Percentiles rank a stretch among this genome's conserved stretches.
These are phyloP conservation scores for Barbarea vulgaris DNA, from an alignment of 345 rosid species.

Conservation along the genomic window DNA sequence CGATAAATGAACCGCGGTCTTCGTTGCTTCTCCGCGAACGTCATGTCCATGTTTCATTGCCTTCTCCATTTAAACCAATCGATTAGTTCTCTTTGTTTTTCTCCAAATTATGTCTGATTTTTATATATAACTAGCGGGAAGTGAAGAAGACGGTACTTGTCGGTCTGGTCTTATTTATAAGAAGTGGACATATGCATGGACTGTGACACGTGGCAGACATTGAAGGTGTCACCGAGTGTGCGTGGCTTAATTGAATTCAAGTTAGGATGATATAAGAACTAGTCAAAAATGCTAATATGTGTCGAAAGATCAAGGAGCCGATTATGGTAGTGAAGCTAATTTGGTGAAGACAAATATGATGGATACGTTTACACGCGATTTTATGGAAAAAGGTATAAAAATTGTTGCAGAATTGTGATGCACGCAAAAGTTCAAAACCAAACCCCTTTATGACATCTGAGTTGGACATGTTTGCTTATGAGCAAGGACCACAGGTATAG, in stretches of 20 bases:
- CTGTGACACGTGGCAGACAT: constrained; percentile 14
- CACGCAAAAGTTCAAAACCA: constrained; percentile 2
- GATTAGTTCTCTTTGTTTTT: background rate
- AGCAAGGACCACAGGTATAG: background rate
- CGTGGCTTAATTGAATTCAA: constrained; percentile 31
- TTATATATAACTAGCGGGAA: background rate
- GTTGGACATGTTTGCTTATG: background rate
- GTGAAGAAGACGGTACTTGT: constrained; percentile 3
- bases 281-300: constrained; percentile 7
- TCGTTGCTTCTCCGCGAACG: constrained; percentile 62
- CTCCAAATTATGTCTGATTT: background rate
- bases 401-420: background rate
- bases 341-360: constrained; percentile 9
- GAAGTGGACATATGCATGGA: constrained; percentile 27
- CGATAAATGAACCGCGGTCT: constrained; percentile 19
- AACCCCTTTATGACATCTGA: background rate
- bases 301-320: background rate
- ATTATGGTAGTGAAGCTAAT: background rate
- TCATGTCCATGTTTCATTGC: constrained; percentile 45
- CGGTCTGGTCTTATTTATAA: constrained; percentile 9
- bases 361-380: background rate
- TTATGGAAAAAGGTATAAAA: background rate
- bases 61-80: constrained; percentile 33
- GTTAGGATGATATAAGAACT: background rate
- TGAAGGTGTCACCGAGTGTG: constrained; percentile 18